Evolutionary conservation across 257 asterid species (phyloP), one percentile per base, ranked within the genome.

Genomic region (Solanum pinnatisectum): DNA sequence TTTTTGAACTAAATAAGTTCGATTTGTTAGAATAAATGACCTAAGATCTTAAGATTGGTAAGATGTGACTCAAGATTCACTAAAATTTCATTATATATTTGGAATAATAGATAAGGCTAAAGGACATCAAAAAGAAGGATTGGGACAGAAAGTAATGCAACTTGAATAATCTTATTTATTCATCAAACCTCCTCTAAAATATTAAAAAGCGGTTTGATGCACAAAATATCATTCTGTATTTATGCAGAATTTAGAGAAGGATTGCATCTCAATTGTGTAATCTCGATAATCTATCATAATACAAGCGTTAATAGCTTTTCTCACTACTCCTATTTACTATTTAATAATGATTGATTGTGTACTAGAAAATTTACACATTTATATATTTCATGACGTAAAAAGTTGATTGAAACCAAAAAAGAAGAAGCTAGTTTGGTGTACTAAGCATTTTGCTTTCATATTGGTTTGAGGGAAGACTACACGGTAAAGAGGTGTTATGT

Each of bases 121-220:
- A 81, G 68, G 85, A 5, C 40, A 81, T 0, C 3, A 46, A 81
- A 46, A 5, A 30, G 68, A 44, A 44, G 68, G 85, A 81, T 16
- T 81, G 85, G 25, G 85, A 81, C 85, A 46, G 40, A 81, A 81
- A 44, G 85, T 14, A 81, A 78, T 14, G 84, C 63, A 78, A 78
- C 63, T 78, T n/a, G 84, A 40, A 49, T 78, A 78, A 78, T 42
- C 65, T 78, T 15, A 14, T 78, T 42, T 14, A 42, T 27, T 14
- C 37, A 42, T n/a, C 37, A 78, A n/a, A 32, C 22, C 7, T 12
- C 59, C 23, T 73, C 12, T 20, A 36, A 73, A 35, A 14, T 70
- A 70, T 70, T 70, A 42, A 76, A 76, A 6, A 5, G 32, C 3
- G 14, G 3, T 6, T 23, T 3, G 7, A 63, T 63, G 15, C 5